Percentiles rank a stretch among this genome's conserved stretches.
These are phyloP conservation scores for Colletotrichum sp. DNA, from an alignment of 2,329 filamentous ascomycete species.

Conservation along the genomic window DNA sequence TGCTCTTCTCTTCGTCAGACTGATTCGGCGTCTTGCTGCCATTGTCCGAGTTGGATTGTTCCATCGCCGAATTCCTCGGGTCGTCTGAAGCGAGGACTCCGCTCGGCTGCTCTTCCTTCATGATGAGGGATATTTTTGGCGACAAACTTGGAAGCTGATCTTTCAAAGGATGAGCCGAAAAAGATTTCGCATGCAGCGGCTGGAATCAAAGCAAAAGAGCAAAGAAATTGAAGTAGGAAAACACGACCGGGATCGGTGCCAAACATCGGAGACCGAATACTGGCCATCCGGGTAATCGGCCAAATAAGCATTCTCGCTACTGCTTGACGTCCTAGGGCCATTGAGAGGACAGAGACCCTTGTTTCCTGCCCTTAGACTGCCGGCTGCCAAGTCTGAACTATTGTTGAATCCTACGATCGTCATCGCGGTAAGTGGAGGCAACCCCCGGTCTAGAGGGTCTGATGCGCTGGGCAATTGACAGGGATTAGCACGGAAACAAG, in stretches of 20 bases:
- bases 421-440: not conserved
- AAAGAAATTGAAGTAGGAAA: not conserved
- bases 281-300: not conserved
- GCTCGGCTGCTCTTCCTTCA: not conserved
- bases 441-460: not conserved
- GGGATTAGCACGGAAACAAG: not conserved
- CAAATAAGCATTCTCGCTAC: not conserved
- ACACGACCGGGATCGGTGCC: not conserved
- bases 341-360: not conserved
- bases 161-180: not conserved
- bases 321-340: not conserved
- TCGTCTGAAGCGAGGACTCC: not conserved
- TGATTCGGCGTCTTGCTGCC: conserved; percentile 9
- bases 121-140: not conserved
- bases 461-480: not conserved
- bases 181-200: not conserved
- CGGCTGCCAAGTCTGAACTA: not conserved
- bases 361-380: not conserved
- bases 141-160: not conserved
- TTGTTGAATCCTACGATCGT: not conserved
- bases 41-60: conserved; percentile 8
- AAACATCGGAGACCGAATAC: not conserved
- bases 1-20: conserved; percentile 22
- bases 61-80: not conserved
- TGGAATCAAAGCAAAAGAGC: not conserved